Percentiles rank a stretch among this genome's conserved stretches.
Evolutionary conservation across 345 rosid species (phyloP).

Genomic region (Populus pruinosa): DNA sequence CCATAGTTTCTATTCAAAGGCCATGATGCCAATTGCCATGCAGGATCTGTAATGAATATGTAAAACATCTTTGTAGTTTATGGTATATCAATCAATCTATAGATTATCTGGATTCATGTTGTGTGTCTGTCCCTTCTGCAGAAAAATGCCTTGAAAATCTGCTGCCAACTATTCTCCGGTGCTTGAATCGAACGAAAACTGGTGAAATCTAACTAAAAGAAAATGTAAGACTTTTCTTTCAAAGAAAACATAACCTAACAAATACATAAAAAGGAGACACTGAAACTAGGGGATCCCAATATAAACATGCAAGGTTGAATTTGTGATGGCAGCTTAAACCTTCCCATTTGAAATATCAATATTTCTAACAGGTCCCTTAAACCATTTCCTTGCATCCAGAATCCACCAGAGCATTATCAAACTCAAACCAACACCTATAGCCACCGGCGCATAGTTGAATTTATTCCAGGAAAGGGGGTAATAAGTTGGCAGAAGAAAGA

Average conservation of each 20-base stretch:
- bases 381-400: conserved; percentile 55
- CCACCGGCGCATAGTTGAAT: conserved; percentile 62
- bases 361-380: conserved; percentile 62
- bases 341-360: conserved; percentile 35
- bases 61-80: background rate
- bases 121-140: background rate
- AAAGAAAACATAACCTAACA: background rate
- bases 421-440: conserved; percentile 39
- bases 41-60: background rate
- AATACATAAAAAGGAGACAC: background rate
- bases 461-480: conserved; percentile 49
- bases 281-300: background rate
- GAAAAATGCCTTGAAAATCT: background rate
- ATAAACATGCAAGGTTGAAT: background rate
- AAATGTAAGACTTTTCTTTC: background rate
- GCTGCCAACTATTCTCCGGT: background rate
- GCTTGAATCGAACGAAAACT: background rate
- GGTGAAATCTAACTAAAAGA: background rate
- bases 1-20: conserved; percentile 9
- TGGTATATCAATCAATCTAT: background rate
- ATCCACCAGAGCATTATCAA: conserved; percentile 57
- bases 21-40: background rate
- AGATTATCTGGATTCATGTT: background rate
- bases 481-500: conserved; percentile 50
- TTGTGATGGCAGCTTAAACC: background rate